Evolutionary conservation across 345 rosid species (phyloP).

Genomic region (Salix dunnii): DNA sequence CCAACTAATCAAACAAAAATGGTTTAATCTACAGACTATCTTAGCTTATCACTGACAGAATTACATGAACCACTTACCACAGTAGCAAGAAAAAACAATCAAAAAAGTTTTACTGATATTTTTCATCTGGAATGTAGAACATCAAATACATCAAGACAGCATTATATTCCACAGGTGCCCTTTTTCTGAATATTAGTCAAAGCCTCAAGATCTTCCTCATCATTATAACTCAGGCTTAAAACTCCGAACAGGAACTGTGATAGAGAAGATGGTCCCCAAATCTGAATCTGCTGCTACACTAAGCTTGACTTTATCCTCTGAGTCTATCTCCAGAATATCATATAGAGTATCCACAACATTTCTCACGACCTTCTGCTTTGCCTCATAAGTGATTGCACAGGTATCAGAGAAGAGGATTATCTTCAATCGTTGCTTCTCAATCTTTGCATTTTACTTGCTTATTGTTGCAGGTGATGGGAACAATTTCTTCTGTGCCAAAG

Average conservation of each 20-base stretch:
- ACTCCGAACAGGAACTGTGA: conserved; percentile 82
- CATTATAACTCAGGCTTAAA: conserved; percentile 80
- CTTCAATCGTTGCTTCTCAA: too few relatives aligned
- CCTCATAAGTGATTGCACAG: conserved; percentile 89
- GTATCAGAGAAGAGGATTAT: too few relatives aligned
- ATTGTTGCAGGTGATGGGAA: too few relatives aligned
- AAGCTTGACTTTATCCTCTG: conserved; percentile 91
- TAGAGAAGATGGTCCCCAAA: conserved; percentile 87
- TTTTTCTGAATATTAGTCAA: conserved; percentile 71
- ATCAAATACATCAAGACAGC: conserved; percentile 89
- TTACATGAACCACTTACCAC: not conserved
- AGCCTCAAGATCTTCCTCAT: conserved; percentile 49
- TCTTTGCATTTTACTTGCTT: too few relatives aligned
- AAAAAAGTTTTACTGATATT: not conserved
- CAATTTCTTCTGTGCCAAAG: too few relatives aligned
- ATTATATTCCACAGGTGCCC: conserved; percentile 58
- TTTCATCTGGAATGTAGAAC: conserved; percentile 80
- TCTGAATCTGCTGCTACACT: conserved; percentile 80
- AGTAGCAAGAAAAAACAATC: not conserved
- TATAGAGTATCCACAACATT: conserved; percentile 71
- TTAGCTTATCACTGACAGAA: not conserved
- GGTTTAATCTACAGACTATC: not conserved
- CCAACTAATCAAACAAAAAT: not conserved
- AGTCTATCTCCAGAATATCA: conserved; percentile 88
- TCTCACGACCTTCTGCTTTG: conserved; percentile 77